phyloP scores from a whole-genome alignment of 129 eudicot genomes.

The Oenanthe sinensis region DNA sequence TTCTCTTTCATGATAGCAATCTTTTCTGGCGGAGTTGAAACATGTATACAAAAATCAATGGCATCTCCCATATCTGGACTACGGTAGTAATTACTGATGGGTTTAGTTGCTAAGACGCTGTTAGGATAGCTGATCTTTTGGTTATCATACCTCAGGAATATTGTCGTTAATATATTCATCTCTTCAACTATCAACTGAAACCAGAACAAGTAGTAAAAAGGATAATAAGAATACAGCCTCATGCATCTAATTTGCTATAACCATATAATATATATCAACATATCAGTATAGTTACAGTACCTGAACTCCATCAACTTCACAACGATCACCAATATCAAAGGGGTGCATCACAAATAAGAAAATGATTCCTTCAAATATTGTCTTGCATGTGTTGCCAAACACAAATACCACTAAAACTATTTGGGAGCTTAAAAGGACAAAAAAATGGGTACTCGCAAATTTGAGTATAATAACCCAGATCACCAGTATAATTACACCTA shows the following conservation, averaged over 20 bases:
- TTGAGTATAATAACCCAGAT: slow-evolving; percentile 35
- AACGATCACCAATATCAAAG: slow-evolving; percentile 44
- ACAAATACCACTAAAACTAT: slow-evolving; percentile 28
- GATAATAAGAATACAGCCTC: background rate
- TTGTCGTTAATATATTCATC: slow-evolving; percentile 44
- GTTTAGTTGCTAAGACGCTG: slow-evolving; percentile 20
- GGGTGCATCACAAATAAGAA: slow-evolving; percentile 41
- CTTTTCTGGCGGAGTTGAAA: slow-evolving; percentile 34
- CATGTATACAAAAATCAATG: slow-evolving; percentile 42
- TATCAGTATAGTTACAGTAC: background rate
- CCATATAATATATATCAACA: background rate
- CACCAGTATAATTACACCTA: slow-evolving; percentile 19
- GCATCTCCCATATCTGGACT: slow-evolving; percentile 51
- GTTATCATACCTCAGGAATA: slow-evolving; percentile 35
- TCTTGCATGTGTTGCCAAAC: slow-evolving; percentile 37
- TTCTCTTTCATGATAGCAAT: slow-evolving; percentile 35
- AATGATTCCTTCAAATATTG: slow-evolving; percentile 31
- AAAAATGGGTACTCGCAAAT: slow-evolving; percentile 27
- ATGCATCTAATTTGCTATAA: background rate
- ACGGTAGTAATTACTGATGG: slow-evolving; percentile 45
- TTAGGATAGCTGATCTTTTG: slow-evolving; percentile 39
- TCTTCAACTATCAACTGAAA: slow-evolving; percentile 34
- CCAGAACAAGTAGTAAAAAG: background rate
- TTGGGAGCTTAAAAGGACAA: slow-evolving; percentile 34
- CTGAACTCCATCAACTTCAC: slow-evolving; percentile 35